Percentiles rank a stretch among this genome's conserved stretches.
phyloP scores from a whole-genome alignment of 2,329 filamentous ascomycete genomes.

The Aspergillus sp. region DNA sequence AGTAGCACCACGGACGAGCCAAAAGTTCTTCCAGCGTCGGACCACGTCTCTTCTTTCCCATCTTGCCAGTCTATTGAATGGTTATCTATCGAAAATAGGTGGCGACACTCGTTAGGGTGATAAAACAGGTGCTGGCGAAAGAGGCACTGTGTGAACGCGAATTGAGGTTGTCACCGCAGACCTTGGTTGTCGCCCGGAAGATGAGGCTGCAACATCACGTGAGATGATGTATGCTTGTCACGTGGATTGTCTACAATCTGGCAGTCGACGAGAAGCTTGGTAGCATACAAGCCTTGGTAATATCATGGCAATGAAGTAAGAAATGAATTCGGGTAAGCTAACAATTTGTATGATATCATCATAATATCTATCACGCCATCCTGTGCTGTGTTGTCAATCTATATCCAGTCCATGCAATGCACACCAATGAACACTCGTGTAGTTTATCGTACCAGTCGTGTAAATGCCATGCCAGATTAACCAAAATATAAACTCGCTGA shows the following conservation, averaged over 20 bases:
- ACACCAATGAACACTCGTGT: too few species aligned
- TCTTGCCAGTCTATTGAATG: slow-evolving; percentile 33
- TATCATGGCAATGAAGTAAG: too few species aligned
- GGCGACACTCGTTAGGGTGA: not conserved
- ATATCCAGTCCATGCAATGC: too few species aligned
- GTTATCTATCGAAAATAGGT: not conserved
- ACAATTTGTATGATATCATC: too few species aligned
- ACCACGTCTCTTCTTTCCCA: slow-evolving; percentile 89
- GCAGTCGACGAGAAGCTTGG: too few species aligned
- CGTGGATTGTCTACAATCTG: not conserved
- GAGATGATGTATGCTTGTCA: not conserved
- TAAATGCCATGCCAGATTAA: not conserved
- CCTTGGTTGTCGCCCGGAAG: not conserved
- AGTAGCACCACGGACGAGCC: slow-evolving; percentile 91
- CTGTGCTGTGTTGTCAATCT: too few species aligned
- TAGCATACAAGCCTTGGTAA: too few species aligned
- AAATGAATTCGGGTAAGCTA: too few species aligned
- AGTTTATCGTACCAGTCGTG: too few species aligned
- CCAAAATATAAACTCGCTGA: not conserved
- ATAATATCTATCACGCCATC: too few species aligned
- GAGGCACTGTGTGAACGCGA: not conserved
- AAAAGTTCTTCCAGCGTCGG: slow-evolving; percentile 87
- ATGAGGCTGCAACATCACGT: slow-evolving; percentile 4
- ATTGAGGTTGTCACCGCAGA: not conserved
- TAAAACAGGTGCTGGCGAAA: not conserved